Base-by-base conservation (phyloP, 805 yeast species). In the Kodamaea nitidulidarum region DNA sequence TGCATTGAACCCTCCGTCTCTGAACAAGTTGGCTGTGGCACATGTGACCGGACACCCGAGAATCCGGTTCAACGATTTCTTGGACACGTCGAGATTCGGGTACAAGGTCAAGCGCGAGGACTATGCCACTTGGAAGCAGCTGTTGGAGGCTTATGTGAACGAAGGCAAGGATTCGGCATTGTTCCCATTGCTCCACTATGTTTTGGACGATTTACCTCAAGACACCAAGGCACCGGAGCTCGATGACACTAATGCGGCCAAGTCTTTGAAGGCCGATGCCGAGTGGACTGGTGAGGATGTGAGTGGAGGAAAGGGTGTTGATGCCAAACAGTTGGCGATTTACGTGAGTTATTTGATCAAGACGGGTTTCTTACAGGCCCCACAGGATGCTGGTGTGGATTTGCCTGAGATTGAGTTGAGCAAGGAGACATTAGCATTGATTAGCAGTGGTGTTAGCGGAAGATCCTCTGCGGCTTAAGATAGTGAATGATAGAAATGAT, bases 31-130 rank as follows among this genome's bases (percentile, higher is more conserved):
- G 31, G 66, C 81, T 1, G 98, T 95, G 30, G 88, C 88, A 2
- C 98, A 93, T 32, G 97, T 93, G n/a, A 93, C 98, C 4, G 95
- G 91, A 16, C 98, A 93, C 53, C 99, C 99, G 44, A 80, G 98
- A 59, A 80, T 88, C 43, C 68, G 76, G 30, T 84, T 90, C 67
- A 81, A 78, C 53, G 80, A 84, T 48, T 91, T 80, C 66, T 65
- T 93, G 49, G 55, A 81, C 7, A 70, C 90, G 55, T 63, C 70
- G 40, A 58, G 65, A 10, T 91, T 78, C 52, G 98, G 98, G 7
- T 95, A 86, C 63, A 53, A 70, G 15, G 78, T 85, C 34, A 62
- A 66, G 43, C 68, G 72, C 34, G 73, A 73, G 10, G 85, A 79
- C 51, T 93, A 93, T 56, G 74, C 80, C 10, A 67, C 73, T 14